phyloP scores from a whole-genome alignment of 805 yeast genomes.

The Kodamaea kaohsiungensis region DNA sequence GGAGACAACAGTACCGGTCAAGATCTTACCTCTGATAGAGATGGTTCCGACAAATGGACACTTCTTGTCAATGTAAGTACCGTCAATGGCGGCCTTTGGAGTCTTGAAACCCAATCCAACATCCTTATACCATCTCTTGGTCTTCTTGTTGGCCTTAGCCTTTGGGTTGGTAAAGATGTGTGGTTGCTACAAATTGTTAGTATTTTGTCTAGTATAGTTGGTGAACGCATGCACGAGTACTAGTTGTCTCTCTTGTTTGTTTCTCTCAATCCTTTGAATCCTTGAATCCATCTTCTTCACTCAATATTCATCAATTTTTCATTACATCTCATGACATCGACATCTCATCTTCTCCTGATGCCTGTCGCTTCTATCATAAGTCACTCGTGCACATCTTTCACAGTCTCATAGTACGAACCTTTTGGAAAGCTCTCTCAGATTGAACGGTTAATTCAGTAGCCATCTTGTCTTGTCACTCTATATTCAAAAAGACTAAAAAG shows the following conservation, averaged over 20 bases:
- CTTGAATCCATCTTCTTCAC: background rate
- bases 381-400: background rate
- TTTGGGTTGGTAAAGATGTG: conserved; percentile 99
- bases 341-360: too few species aligned
- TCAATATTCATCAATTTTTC: background rate
- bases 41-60: conserved; percentile 98
- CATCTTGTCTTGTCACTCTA: conserved; percentile 55
- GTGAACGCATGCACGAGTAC: background rate
- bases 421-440: conserved; percentile 99
- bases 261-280: background rate
- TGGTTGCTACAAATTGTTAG: conserved; percentile 80
- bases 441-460: conserved; percentile 99
- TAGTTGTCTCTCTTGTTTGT: background rate
- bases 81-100: conserved; percentile 98
- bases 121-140: conserved; percentile 99
- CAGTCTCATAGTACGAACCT: conserved; percentile 61
- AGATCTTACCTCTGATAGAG: conserved; percentile 99
- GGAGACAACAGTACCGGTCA: conserved; percentile 99
- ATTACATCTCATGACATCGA: background rate
- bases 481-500: conserved; percentile 4
- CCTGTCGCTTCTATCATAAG: too few species aligned
- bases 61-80: conserved; percentile 99
- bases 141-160: conserved; percentile 96
- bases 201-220: conserved; percentile 17
- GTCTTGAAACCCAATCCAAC: conserved; percentile 99